Conservation (phyloP, 805 yeast species). For the Cyberlindnera maclurae region DNA sequence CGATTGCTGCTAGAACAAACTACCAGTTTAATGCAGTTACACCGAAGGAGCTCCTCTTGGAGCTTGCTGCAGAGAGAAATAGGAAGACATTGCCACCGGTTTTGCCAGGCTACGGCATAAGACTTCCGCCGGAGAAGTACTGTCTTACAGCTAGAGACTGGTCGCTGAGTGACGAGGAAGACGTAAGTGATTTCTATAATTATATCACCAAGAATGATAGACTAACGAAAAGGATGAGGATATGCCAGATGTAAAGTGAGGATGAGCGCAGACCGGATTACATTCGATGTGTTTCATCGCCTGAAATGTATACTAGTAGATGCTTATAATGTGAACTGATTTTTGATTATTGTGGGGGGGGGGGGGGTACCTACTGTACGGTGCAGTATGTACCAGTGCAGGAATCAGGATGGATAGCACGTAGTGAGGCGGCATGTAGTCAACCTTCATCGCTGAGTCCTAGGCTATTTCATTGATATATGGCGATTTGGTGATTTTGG, state of each 20-base stretch:
- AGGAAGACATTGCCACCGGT: constrained; percentile 87
- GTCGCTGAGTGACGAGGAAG: constrained; percentile 49
- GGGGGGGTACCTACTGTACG: too few species aligned
- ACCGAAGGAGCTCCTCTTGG: constrained; percentile 86
- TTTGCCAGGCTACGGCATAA: constrained; percentile 83
- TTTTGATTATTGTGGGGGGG: too few species aligned
- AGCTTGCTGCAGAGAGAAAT: constrained; percentile 88
- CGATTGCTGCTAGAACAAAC: constrained; percentile 90
- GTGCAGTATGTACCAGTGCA: too few species aligned
- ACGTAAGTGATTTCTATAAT: background rate
- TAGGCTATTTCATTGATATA: too few species aligned
- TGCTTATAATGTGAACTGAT: too few species aligned
- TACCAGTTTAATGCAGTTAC: constrained; percentile 95
- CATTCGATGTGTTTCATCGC: too few species aligned
- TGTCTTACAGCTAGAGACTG: constrained; percentile 82
- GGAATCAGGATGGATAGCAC: too few species aligned
- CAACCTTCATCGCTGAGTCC: too few species aligned
- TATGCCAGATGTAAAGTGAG: constrained; percentile 13
- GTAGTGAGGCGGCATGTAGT: too few species aligned
- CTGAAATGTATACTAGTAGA: too few species aligned
- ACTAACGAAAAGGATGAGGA: constrained; percentile 18
- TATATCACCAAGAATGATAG: background rate
- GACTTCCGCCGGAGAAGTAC: constrained; percentile 96
- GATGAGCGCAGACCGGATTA: too few species aligned
- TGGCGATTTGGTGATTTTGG: too few species aligned